A percentile compares a stretch with the other conserved stretches of the same genome.
Evolutionary conservation across 768 basidiomycete genomes (phyloP).

Genomic region (Tricholoma furcatifolium): DNA sequence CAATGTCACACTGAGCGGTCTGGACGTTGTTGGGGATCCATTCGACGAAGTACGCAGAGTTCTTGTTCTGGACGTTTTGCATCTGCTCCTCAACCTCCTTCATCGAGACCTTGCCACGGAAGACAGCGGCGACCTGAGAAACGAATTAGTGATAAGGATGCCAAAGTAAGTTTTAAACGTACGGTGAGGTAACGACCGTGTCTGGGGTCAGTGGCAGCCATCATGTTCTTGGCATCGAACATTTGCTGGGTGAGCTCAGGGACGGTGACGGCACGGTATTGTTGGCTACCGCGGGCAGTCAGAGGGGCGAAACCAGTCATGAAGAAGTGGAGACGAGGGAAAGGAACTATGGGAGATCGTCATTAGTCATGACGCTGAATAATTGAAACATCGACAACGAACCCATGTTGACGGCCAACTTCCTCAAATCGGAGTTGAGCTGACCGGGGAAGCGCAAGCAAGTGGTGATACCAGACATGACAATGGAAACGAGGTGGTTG

Average conservation of each 20-base stretch:
- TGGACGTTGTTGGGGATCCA: slow-evolving; percentile 99
- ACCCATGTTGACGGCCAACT: slow-evolving; percentile 99
- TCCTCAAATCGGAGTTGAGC: slow-evolving; percentile 97
- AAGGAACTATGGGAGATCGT: slow-evolving; percentile 63
- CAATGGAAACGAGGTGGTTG: slow-evolving; percentile 95
- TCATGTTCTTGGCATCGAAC: slow-evolving; percentile 99
- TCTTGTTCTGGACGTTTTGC: slow-evolving; percentile 97
- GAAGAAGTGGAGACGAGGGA: slow-evolving; percentile 99
- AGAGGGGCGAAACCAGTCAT: slow-evolving; percentile 96
- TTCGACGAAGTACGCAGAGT: slow-evolving; percentile 97
- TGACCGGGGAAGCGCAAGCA: slow-evolving; percentile 99
- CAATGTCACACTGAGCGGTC: slow-evolving; percentile 97
- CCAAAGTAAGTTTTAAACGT: slow-evolving; percentile 19
- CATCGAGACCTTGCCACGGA: slow-evolving; percentile 99
- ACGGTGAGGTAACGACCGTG: slow-evolving; percentile 98
- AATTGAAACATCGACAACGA: slow-evolving; percentile 24
- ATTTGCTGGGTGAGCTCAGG: slow-evolving; percentile 98
- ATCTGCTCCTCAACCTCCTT: slow-evolving; percentile 99
- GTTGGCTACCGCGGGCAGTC: slow-evolving; percentile 90
- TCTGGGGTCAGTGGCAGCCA: slow-evolving; percentile 96
- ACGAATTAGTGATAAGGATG: background rate
- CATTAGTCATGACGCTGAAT: background rate
- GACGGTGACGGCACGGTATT: slow-evolving; percentile 95
- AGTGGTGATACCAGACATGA: slow-evolving; percentile 99
- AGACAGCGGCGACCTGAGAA: slow-evolving; percentile 81